Base-by-base conservation (phyloP, 202 grass and related monocot species). In the Carex arenaria region DNA sequence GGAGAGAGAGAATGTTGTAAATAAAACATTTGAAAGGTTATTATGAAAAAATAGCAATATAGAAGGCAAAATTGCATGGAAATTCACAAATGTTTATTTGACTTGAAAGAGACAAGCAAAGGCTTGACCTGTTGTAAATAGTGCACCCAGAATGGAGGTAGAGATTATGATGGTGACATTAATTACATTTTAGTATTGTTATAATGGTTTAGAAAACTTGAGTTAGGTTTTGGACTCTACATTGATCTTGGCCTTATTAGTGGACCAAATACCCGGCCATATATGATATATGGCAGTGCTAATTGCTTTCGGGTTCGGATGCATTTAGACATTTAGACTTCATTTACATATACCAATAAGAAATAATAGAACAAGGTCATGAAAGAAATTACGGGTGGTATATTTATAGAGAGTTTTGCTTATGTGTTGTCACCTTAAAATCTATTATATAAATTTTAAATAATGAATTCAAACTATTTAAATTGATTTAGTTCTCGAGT, bases 201-300 rank as follows among this genome's bases (percentile, higher is more conserved):
- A 63, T 36, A 18, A 74, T 26, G 64, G 20, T 14, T 52, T 86
- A 23, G 12, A 86, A 81, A 75, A 61, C 53, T 80, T 57, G 45
- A 49, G 65, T 63, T 87, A 78, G 32, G 85, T 82, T 82, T 86
- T 85, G 34, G 90, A 61, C 53, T 62, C 38, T 83, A 32, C 28
- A 38, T 78, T 67, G 70, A 67, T 66, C 31, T 89, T 87, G 87
- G 85, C 80, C 32, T 83, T 86, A 91, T 91, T 91, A 89, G 84
- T 80, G 71, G 80, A 70, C 87, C 83, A 86, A 61, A 18, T 23
- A 13, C 74, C 92, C 75, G 89, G 86, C 89, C 43, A 82, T 55
- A 18, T 34, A 66, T 64, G 15, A 82, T 55, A 18, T 34, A 66
- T 64, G 15, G 72, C 0, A 57, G 0, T 8, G 26, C 57, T 77